Percentiles rank a stretch among this genome's conserved stretches.
Conservation (phyloP, 2,329 filamentous ascomycete genomes). For the Rutstroemia sp. region DNA sequence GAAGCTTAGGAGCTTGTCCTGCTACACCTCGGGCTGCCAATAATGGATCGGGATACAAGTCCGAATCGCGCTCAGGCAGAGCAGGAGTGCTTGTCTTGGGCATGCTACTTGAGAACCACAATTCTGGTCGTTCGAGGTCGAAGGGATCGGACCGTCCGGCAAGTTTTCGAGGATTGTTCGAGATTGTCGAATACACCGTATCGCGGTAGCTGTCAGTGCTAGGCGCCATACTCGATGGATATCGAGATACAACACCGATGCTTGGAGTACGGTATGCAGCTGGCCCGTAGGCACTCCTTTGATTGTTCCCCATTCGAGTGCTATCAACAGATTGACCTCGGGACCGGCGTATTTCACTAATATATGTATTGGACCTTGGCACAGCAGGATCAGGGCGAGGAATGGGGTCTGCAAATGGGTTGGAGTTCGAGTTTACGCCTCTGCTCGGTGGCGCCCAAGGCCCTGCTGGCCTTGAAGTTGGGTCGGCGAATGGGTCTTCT, state of each 20-base stretch:
- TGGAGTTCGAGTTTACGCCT: not conserved
- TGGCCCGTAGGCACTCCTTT: slow-evolving; percentile 21
- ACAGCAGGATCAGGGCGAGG: slow-evolving; percentile 21
- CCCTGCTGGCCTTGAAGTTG: slow-evolving; percentile 1
- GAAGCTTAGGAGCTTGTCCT: not conserved
- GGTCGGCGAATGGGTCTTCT: slow-evolving; percentile 24
- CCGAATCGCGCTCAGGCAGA: not conserved
- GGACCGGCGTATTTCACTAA: slow-evolving; percentile 41
- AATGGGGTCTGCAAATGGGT: slow-evolving; percentile 19
- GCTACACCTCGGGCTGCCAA: not conserved
- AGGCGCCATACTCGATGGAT: slow-evolving; percentile 25
- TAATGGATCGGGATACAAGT: slow-evolving; percentile 2
- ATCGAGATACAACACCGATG: slow-evolving; percentile 17
- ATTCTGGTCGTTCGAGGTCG: slow-evolving; percentile 50
- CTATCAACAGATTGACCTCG: slow-evolving; percentile 38
- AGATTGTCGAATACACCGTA: slow-evolving; percentile 34
- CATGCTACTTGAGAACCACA: slow-evolving; percentile 26
- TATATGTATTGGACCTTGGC: slow-evolving; percentile 35
- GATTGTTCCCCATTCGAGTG: slow-evolving; percentile 25
- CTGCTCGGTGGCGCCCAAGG: slow-evolving; percentile 1
- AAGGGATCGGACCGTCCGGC: slow-evolving; percentile 59
- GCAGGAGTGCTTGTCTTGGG: slow-evolving; percentile 4
- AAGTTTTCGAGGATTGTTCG: slow-evolving; percentile 39
- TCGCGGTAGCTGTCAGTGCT: slow-evolving; percentile 30
- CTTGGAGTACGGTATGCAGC: slow-evolving; percentile 16